Percentiles rank a stretch among this genome's conserved stretches.
These are phyloP conservation scores for Ilyonectria sp. DNA, from an alignment of 2,329 filamentous ascomycete genomes.

Conservation along the genomic window DNA sequence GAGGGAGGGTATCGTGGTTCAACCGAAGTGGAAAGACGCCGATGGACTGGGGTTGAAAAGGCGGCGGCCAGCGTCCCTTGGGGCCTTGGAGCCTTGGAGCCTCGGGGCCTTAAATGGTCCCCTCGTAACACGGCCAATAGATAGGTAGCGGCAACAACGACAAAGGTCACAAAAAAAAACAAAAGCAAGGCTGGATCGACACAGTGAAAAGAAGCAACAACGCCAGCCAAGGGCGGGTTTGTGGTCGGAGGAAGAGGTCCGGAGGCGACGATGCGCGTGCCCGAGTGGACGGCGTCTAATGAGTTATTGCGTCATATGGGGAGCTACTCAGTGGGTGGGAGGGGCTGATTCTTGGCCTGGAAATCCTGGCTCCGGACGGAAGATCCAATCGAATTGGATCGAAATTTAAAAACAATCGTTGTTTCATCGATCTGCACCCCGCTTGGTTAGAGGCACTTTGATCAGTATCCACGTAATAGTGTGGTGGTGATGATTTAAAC, in stretches of 20 bases:
- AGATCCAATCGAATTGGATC: too few relatives aligned
- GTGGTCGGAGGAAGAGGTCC: conserved; percentile 12
- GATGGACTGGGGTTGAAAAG: background rate
- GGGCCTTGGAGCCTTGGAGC: background rate
- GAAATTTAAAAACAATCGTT: too few relatives aligned
- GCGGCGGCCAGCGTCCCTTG: conserved; percentile 9
- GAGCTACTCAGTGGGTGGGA: background rate
- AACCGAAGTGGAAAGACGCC: background rate
- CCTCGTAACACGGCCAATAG: background rate
- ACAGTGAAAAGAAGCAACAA: background rate
- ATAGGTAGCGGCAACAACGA: background rate
- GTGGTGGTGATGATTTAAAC: too few relatives aligned
- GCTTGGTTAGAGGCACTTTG: too few relatives aligned
- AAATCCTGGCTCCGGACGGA: too few relatives aligned
- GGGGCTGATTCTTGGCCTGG: background rate
- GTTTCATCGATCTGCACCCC: too few relatives aligned
- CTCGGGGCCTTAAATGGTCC: background rate
- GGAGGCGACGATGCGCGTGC: background rate
- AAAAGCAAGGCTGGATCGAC: background rate
- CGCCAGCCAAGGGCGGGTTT: background rate
- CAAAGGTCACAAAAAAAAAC: background rate
- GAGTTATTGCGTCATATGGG: conserved; percentile 28
- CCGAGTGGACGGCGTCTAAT: conserved; percentile 1
- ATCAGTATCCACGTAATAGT: too few relatives aligned
- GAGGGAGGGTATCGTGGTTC: background rate